Evolutionary conservation across 1,284 basidiomycete species (phyloP), one percentile per base, ranked within the genome.

Genomic region (Cutaneotrichosporon spelunceum): DNA sequence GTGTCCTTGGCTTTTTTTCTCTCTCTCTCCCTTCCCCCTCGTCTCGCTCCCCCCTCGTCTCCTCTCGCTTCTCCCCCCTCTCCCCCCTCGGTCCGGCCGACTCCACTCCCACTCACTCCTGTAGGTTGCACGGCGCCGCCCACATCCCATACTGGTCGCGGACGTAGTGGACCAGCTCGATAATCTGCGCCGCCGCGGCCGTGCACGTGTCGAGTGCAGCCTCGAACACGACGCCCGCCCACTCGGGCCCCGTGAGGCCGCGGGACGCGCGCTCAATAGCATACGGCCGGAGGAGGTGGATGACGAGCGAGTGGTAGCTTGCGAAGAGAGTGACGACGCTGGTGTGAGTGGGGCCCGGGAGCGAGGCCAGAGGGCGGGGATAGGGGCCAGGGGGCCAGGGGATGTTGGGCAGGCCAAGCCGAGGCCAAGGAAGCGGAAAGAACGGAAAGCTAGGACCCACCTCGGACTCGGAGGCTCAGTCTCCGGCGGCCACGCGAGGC

Each of bases 251-350:
- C 2, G 16, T n/a, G 27, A 49, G 26, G 19, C 48, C 48, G 27
- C 14, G 26, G 14, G 48, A 11, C 11, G 24, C 27, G 19, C 48
- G 48, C 16, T 49, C 48, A 16, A 49, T 26, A 4, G 48, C 48
- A 26, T 49, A 49, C 7, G 48, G 48, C 11, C 48, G 48, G 7
- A 49, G 48, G 27, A 49, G 48, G 48, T 49, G 48, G 24, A 49
- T 49, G 27, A 49, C 10, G 27, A 27, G 24, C 4, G 48, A 24
- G 27, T 49, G 29, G 48, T 49, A 26, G 3, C 5, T 11, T 26
- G 48, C 48, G 27, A 49, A 49, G 26, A 49, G 27, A 11, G 48
- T 49, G 26, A 49, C 48, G 19, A 29, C 14, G 48, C 48, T 49
- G 47, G 24, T 14, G 47, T 45, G 2, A 48, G 47, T 26, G 47